These are phyloP conservation scores for Tricholoma flavovirens DNA, from an alignment of 768 basidiomycete species.

Conservation along the genomic window DNA sequence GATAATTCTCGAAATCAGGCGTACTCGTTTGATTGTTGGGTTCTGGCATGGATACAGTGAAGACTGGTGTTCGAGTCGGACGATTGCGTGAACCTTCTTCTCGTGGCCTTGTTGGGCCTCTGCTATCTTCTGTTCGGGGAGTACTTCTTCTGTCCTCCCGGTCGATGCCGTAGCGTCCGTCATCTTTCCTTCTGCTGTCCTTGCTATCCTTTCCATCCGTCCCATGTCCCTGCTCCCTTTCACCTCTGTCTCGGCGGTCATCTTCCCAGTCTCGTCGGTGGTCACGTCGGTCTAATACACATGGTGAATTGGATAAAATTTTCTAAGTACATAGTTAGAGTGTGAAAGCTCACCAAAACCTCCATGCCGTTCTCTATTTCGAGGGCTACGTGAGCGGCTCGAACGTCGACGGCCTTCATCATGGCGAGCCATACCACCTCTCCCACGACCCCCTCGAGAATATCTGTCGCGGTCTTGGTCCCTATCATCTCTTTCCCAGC, in stretches of 20 bases:
- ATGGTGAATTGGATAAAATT: not conserved
- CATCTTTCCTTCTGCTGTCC: conserved; percentile 10
- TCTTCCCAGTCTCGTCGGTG: conserved; percentile 37
- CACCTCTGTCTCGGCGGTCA: conserved; percentile 32
- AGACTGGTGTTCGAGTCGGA: conserved; percentile 7
- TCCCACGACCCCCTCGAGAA: conserved; percentile 30
- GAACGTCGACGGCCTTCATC: conserved; percentile 41
- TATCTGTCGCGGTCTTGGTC: conserved; percentile 40
- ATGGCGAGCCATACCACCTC: conserved; percentile 30
- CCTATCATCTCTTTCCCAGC: conserved; percentile 57
- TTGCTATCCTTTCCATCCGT: conserved; percentile 17
- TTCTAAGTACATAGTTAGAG: not conserved
- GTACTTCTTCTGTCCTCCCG: conserved; percentile 19
- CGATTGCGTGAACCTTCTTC: conserved; percentile 4
- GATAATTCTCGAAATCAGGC: not conserved
- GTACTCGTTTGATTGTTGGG: conserved; percentile 6
- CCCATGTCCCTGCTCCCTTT: conserved; percentile 33
- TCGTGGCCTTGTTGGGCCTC: conserved; percentile 6
- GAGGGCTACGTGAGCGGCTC: conserved; percentile 47
- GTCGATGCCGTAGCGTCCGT: conserved; percentile 16
- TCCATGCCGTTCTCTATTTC: conserved; percentile 35
- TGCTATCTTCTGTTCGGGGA: conserved; percentile 15
- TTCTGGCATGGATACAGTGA: conserved; percentile 7
- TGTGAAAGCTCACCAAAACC: conserved; percentile 13
- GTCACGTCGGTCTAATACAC: conserved; percentile 30